Percentiles rank a stretch among this genome's conserved stretches.
Evolutionary conservation across 169 alveolate genomes (phyloP).

Genomic region (Babesia sp.): DNA sequence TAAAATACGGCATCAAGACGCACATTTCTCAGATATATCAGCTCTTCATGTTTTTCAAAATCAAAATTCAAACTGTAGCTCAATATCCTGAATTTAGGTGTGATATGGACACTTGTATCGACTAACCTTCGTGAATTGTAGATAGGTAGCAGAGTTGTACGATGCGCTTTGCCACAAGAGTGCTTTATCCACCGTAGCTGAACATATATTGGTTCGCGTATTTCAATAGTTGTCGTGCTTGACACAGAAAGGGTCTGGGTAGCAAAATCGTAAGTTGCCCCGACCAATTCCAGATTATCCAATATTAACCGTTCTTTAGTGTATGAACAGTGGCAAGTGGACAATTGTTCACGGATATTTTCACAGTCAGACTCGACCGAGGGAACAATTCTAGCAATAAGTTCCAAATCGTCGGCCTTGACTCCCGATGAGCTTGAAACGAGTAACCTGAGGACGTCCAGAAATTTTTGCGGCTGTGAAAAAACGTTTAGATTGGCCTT

Average conservation of each 20-base stretch:
- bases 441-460: background rate
- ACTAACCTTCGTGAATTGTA: conserved; percentile 16
- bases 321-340: background rate
- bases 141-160: background rate
- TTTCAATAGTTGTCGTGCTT: background rate
- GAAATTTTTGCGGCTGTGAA: conserved; percentile 5
- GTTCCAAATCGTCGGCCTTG: conserved; percentile 10
- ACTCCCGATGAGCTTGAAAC: conserved; percentile 7
- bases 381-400: background rate
- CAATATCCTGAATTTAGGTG: background rate
- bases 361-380: background rate
- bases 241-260: background rate
- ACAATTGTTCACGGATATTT: background rate
- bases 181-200: background rate
- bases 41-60: background rate
- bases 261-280: conserved; percentile 2
- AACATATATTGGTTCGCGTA: background rate
- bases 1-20: background rate
- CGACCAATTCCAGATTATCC: conserved; percentile 5
- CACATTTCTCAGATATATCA: conserved; percentile 21
- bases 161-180: background rate
- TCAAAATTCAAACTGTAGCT: conserved; percentile 2
- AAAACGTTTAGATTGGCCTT: background rate
- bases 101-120: background rate
- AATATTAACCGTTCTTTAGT: background rate